A percentile compares a stretch with the other conserved stretches of the same genome.
Conservation (phyloP, 2,329 filamentous ascomycete genomes). For the Drechslera avenae region DNA sequence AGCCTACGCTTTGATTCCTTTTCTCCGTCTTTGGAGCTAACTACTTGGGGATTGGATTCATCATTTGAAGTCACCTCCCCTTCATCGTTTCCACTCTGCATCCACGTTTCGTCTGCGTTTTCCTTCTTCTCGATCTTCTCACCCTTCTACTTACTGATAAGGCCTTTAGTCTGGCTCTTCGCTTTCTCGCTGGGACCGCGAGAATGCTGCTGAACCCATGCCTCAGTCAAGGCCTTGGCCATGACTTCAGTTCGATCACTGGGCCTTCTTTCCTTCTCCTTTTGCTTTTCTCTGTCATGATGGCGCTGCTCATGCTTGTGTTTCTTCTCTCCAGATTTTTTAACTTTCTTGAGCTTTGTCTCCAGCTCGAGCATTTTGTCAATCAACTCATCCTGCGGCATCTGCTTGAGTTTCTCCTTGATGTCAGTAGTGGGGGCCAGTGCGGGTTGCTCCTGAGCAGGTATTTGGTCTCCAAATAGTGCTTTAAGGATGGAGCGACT, state of each 20-base stretch:
- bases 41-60: neutral
- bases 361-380: constrained; percentile 19
- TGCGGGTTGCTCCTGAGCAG: neutral
- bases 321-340: neutral
- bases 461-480: constrained; percentile 31
- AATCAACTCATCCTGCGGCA: constrained; percentile 33
- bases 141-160: neutral
- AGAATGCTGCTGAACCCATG: constrained; percentile 30
- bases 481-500: constrained; percentile 38
- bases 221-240: constrained; percentile 21
- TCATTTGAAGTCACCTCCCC: neutral
- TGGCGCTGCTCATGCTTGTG: neutral
- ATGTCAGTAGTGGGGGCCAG: neutral
- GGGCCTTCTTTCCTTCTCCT: neutral
- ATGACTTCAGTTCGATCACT: constrained; percentile 12
- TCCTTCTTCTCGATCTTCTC: neutral
- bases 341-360: constrained; percentile 33
- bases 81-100: neutral
- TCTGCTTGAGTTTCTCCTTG: constrained; percentile 22
- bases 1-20: no score
- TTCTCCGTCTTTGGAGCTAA: neutral
- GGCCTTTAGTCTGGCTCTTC: neutral
- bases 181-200: constrained; percentile 10
- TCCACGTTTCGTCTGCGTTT: neutral
- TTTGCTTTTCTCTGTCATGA: neutral